Percentiles rank a stretch among this genome's conserved stretches.
phyloP scores from a whole-genome alignment of 805 yeast genomes.

The Wickerhamomyces ciferrii region DNA sequence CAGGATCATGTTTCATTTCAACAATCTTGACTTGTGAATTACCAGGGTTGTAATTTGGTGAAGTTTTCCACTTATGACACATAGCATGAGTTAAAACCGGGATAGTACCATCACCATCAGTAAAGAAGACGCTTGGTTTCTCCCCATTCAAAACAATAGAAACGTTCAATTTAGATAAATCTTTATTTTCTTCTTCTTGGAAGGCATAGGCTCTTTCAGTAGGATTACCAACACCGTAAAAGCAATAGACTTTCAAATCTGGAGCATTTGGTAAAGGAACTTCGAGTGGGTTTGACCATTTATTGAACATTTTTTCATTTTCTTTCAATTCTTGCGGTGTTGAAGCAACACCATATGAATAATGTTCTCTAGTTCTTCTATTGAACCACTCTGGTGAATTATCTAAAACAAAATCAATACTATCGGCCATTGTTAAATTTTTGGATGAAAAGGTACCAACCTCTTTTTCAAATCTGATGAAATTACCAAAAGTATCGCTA shows the following conservation, averaged over 20 bases:
- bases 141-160: constrained; percentile 63
- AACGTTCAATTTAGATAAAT: constrained; percentile 50
- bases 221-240: constrained; percentile 95
- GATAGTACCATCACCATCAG: constrained; percentile 97
- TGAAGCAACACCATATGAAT: constrained; percentile 73
- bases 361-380: constrained; percentile 59
- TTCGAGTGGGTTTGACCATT: constrained; percentile 95
- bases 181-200: constrained; percentile 57
- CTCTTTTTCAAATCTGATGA: constrained; percentile 56
- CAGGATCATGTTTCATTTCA: constrained; percentile 92
- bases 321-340: constrained; percentile 49
- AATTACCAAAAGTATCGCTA: constrained; percentile 59
- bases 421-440: constrained; percentile 61
- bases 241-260: constrained; percentile 79
- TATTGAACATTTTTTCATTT: constrained; percentile 68
- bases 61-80: constrained; percentile 86
- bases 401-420: constrained; percentile 59
- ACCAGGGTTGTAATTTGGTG: constrained; percentile 77
- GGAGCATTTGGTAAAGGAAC: constrained; percentile 93
- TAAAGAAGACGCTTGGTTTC: constrained; percentile 64
- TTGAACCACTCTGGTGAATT: constrained; percentile 75
- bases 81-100: constrained; percentile 81
- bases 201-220: constrained; percentile 93
- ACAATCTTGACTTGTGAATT: constrained; percentile 68
- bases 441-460: constrained; percentile 36